Evolutionary conservation across 2,329 filamentous ascomycete species (phyloP).

Genomic region (Plenodomus tracheiphilus): DNA sequence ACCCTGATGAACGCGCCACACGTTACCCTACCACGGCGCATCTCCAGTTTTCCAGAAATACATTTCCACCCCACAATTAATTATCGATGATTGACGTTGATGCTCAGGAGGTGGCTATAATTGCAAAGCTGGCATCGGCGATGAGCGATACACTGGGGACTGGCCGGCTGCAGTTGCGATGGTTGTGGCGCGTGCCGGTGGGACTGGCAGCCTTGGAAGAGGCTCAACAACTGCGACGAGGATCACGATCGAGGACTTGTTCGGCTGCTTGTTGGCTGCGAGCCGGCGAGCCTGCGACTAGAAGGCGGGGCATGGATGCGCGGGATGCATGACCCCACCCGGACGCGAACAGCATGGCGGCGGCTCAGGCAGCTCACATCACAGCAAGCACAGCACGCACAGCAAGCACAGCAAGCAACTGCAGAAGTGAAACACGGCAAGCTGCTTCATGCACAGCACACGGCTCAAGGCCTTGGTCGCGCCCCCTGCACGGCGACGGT

Average conservation of each 20-base stretch:
- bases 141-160: too few species aligned
- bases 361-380: slow-evolving; percentile 10
- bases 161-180: too few species aligned
- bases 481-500: background rate
- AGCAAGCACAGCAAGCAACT: background rate
- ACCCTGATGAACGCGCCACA: slow-evolving; percentile 22
- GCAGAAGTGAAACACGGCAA: slow-evolving; percentile 5
- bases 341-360: slow-evolving; percentile 7
- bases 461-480: slow-evolving; percentile 1
- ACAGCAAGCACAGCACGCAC: background rate
- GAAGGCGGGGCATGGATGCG: slow-evolving; percentile 13
- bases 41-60: slow-evolving; percentile 21
- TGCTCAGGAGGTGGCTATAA: slow-evolving; percentile 26
- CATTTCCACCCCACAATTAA: slow-evolving; percentile 19
- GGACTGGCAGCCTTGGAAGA: slow-evolving; percentile 3
- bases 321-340: background rate
- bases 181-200: too few species aligned
- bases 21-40: too few species aligned
- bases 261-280: slow-evolving; percentile 11
- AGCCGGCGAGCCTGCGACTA: too few species aligned
- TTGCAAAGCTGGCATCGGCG: slow-evolving; percentile 9
- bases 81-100: slow-evolving; percentile 9
- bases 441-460: slow-evolving; percentile 1
- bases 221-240: slow-evolving; percentile 12
- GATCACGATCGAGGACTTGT: slow-evolving; percentile 16